A percentile compares a stretch with the other conserved stretches of the same genome.
Conservation (phyloP, 2,329 filamentous ascomycete species). For the Epichloe amarillans region DNA sequence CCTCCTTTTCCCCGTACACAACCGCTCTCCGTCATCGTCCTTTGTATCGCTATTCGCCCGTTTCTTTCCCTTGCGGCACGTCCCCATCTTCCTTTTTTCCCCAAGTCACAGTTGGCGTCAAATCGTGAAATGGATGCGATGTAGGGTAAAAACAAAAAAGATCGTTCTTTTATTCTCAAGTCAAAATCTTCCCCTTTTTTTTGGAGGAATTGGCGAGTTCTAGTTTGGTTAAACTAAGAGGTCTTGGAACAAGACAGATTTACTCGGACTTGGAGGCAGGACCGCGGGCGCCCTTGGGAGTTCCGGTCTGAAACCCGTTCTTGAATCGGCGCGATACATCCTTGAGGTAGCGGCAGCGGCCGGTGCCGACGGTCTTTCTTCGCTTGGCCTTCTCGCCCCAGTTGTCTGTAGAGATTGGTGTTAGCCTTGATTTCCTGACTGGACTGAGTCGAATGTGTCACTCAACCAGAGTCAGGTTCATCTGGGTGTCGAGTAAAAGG, state of each 20-base stretch:
- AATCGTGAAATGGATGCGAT: conserved; percentile 2
- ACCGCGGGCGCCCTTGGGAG: conserved; percentile 64
- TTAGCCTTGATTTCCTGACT: background rate
- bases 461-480: no score
- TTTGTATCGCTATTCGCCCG: no score
- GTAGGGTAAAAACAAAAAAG: background rate
- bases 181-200: conserved; percentile 1
- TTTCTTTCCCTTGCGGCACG: no score
- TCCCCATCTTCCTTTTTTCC: background rate
- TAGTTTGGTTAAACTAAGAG: background rate
- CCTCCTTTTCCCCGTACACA: no score
- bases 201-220: conserved; percentile 6
- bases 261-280: conserved; percentile 11
- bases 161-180: background rate
- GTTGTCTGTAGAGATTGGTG: conserved; percentile 55
- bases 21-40: no score
- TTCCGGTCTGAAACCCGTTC: conserved; percentile 92
- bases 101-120: background rate
- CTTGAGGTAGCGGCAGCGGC: conserved; percentile 93
- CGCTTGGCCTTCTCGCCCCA: conserved; percentile 99
- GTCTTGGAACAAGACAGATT: background rate
- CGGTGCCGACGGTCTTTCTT: conserved; percentile 97
- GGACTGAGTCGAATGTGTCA: background rate
- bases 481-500: background rate
- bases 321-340: conserved; percentile 81